Conservation (phyloP, 208 protist genomes). For the Porcisia deanei region DNA sequence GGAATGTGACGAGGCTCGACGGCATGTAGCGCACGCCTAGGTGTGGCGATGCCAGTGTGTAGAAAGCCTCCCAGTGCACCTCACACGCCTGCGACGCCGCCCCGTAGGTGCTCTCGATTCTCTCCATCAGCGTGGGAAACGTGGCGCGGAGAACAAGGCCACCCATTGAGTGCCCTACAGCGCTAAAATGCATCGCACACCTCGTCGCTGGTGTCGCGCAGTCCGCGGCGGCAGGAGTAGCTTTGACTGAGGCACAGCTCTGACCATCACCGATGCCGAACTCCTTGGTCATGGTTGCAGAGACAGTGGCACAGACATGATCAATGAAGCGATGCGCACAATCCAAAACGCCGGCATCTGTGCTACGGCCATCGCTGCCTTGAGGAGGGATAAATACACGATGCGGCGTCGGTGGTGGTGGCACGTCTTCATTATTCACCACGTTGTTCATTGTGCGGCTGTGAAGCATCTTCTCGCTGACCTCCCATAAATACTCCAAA, state of each 20-base stretch:
- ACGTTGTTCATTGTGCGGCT: too few relatives aligned
- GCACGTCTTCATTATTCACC: too few relatives aligned
- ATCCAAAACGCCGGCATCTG: conserved; percentile 39
- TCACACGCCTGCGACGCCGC: background rate
- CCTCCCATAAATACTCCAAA: conserved; percentile 32
- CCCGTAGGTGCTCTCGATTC: background rate
- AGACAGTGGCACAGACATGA: conserved; percentile 15
- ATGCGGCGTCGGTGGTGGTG: background rate
- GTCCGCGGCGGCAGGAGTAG: background rate
- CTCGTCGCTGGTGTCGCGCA: conserved; percentile 2
- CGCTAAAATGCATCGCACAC: conserved; percentile 44
- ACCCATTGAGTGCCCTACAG: conserved; percentile 65
- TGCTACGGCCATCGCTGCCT: conserved; percentile 34
- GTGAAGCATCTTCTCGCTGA: background rate
- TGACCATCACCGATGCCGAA: background rate
- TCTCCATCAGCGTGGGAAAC: conserved; percentile 33
- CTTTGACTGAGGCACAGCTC: background rate
- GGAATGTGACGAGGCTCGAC: conserved; percentile 30
- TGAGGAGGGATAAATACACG: conserved; percentile 31
- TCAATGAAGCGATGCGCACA: conserved; percentile 39
- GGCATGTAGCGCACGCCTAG: conserved; percentile 48
- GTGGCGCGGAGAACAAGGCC: conserved; percentile 64
- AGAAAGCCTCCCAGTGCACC: conserved; percentile 58
- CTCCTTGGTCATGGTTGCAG: background rate
- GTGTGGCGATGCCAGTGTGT: conserved; percentile 56